Evolutionary conservation across 2,329 filamentous ascomycete genomes (phyloP).

Genomic region (Colletotrichum melonis): DNA sequence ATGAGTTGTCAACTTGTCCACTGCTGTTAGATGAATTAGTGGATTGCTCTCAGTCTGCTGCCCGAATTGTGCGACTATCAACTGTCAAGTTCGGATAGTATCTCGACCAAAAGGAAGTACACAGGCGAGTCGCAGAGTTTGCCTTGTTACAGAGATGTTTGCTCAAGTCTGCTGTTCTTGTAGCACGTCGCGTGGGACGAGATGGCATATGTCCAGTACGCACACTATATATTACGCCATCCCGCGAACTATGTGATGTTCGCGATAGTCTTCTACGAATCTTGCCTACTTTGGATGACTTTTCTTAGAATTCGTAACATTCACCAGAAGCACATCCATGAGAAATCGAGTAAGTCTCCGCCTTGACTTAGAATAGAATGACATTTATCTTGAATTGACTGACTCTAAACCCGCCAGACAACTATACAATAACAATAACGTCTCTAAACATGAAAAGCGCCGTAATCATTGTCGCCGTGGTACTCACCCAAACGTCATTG

Average conservation of each 20-base stretch:
- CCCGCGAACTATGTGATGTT: not conserved
- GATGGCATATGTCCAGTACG: not conserved
- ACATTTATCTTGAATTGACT: not conserved
- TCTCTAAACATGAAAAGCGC: not conserved
- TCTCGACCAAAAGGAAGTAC: not conserved
- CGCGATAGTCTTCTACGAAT: not conserved
- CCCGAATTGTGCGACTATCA: not conserved
- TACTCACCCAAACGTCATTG: not conserved
- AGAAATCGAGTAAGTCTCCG: not conserved
- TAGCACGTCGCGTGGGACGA: not conserved
- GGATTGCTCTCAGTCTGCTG: not conserved
- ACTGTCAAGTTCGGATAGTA: not conserved
- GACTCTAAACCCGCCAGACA: not conserved
- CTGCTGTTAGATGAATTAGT: not conserved
- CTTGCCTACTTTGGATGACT: too few relatives aligned
- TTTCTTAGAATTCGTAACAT: not conserved
- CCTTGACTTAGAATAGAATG: not conserved
- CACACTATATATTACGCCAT: not conserved
- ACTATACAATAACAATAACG: not conserved
- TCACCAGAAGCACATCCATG: not conserved
- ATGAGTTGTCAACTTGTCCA: not conserved
- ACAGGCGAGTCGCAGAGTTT: not conserved
- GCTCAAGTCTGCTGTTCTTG: not conserved
- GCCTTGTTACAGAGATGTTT: not conserved
- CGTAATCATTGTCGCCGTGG: not conserved